A percentile compares a stretch with the other conserved stretches of the same genome.
phyloP scores from a whole-genome alignment of 2,329 filamentous ascomycete species.

The Pochonia chlamydosporia region DNA sequence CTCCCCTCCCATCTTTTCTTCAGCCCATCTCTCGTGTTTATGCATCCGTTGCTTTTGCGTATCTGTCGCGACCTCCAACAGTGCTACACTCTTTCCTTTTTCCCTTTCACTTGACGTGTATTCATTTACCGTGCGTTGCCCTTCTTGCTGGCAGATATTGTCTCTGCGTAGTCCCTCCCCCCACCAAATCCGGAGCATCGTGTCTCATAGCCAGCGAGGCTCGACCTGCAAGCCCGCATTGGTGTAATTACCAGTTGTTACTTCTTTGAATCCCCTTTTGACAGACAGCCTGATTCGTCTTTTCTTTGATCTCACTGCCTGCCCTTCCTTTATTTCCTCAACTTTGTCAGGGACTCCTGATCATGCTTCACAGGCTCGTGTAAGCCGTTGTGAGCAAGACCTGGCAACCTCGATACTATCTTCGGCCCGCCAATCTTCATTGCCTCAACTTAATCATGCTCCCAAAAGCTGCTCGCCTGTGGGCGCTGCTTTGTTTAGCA shows the following conservation, averaged over 20 bases:
- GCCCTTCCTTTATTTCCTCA: background rate
- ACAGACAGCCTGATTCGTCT: background rate
- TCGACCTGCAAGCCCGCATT: background rate
- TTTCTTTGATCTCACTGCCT: background rate
- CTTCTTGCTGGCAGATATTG: background rate
- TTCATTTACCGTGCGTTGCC: background rate
- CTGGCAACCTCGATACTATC: conserved; percentile 10
- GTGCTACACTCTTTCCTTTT: background rate
- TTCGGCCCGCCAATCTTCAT: conserved; percentile 4
- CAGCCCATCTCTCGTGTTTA: background rate
- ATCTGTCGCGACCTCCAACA: background rate
- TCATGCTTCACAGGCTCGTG: conserved; percentile 13
- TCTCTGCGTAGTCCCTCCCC: no score
- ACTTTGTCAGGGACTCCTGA: conserved; percentile 1
- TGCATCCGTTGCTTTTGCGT: background rate
- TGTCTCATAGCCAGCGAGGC: no score
- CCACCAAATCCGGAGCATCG: background rate
- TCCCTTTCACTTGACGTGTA: background rate
- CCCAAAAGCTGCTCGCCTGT: conserved; percentile 24
- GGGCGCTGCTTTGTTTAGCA: conserved; percentile 33
- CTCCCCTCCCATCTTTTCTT: background rate
- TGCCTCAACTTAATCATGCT: conserved; percentile 24
- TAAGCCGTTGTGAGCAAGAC: conserved; percentile 13
- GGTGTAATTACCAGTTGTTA: conserved; percentile 4
- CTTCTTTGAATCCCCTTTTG: background rate